Evolutionary conservation across 176 grass and related monocot genomes (phyloP).

Genomic region (Echinochloa phyllopogon): DNA sequence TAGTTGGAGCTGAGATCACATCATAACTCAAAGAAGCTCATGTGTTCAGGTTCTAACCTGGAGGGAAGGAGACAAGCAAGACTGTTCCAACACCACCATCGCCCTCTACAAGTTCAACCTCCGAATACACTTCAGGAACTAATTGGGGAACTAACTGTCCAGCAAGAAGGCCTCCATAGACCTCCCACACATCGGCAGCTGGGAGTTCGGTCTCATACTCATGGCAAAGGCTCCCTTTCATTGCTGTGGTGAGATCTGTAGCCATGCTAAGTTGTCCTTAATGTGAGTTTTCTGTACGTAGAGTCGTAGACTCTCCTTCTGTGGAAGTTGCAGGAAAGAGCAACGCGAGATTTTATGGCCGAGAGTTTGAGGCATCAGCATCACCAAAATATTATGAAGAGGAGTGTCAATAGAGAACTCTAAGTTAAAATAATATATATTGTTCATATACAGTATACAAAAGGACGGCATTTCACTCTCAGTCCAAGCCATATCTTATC

Average conservation of each 20-base stretch:
- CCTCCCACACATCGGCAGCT: slow-evolving; percentile 24
- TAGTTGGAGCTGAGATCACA: background rate
- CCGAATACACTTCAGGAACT: slow-evolving; percentile 22
- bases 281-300: background rate
- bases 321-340: slow-evolving; percentile 4
- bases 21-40: background rate
- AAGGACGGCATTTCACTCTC: background rate
- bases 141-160: slow-evolving; percentile 22
- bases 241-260: background rate
- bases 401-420: background rate
- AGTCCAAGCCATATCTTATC: background rate
- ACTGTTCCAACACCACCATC: slow-evolving; percentile 40
- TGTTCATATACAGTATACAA: background rate
- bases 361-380: background rate
- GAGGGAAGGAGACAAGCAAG: slow-evolving; percentile 34
- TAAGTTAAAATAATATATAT: background rate
- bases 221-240: slow-evolving; percentile 45
- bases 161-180: slow-evolving; percentile 32
- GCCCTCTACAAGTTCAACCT: slow-evolving; percentile 39
- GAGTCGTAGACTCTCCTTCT: background rate
- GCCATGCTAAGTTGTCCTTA: background rate
- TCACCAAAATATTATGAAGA: background rate
- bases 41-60: slow-evolving; percentile 25
- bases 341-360: background rate
- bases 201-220: slow-evolving; percentile 41